phyloP scores from a whole-genome alignment of 768 basidiomycete genomes.

The Auriscalpium microsporum region DNA sequence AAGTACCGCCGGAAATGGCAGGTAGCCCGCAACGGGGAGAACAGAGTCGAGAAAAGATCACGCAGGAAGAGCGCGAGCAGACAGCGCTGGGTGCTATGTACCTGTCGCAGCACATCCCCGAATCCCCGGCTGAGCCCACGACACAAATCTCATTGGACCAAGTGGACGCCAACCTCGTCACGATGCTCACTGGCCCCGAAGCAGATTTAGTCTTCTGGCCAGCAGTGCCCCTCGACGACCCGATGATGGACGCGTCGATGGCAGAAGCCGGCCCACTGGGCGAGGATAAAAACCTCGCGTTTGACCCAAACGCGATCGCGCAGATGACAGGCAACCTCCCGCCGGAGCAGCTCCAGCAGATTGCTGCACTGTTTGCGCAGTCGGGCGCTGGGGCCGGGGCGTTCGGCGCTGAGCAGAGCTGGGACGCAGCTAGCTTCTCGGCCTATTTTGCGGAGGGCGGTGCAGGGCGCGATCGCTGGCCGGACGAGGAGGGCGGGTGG shows the following conservation, averaged over 20 bases:
- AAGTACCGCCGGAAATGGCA: conserved; percentile 53
- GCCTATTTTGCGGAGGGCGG: conserved; percentile 13
- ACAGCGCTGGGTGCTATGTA: conserved; percentile 71
- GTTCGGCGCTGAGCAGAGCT: not conserved
- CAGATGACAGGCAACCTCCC: conserved; percentile 12
- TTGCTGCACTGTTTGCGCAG: conserved; percentile 14
- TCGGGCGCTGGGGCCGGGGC: not conserved
- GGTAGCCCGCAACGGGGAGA: conserved; percentile 44
- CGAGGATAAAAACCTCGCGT: conserved; percentile 27
- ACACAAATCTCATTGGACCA: conserved; percentile 49
- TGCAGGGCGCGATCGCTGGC: conserved; percentile 17
- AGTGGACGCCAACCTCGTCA: conserved; percentile 48
- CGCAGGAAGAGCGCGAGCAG: conserved; percentile 73
- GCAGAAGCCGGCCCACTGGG: conserved; percentile 37
- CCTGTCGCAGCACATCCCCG: conserved; percentile 67
- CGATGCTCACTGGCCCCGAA: conserved; percentile 65
- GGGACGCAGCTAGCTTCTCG: conserved; percentile 8
- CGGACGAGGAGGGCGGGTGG: conserved; percentile 40
- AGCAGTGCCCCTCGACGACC: conserved; percentile 17
- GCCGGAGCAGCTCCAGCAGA: conserved; percentile 16
- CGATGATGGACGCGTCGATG: conserved; percentile 38
- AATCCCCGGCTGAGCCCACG: conserved; percentile 65
- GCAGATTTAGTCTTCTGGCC: conserved; percentile 59
- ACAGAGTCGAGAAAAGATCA: conserved; percentile 56
- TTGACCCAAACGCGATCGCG: conserved; percentile 4